Conservation (phyloP, 129 eudicot species). For the Chrysanthemum seticuspe region DNA sequence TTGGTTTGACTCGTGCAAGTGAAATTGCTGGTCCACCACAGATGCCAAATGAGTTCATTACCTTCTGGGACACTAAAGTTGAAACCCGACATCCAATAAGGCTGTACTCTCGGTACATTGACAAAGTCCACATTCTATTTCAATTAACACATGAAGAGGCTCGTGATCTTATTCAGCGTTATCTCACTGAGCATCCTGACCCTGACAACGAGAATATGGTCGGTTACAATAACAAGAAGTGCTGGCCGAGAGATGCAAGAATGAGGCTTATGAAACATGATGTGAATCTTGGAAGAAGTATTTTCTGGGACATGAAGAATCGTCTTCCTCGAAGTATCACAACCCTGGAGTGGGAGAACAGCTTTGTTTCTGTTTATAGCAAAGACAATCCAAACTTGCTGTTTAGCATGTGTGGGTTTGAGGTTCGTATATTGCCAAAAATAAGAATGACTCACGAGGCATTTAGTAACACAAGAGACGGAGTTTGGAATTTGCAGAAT, state of each 20-base stretch:
- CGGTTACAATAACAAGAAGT: conserved; percentile 95
- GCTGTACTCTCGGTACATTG: conserved; percentile 88
- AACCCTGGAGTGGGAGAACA: conserved; percentile 96
- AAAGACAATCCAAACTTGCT: conserved; percentile 95
- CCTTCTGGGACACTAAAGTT: conserved; percentile 85
- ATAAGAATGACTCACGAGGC: conserved; percentile 99
- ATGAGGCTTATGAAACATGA: conserved; percentile 99
- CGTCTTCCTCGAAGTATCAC: conserved; percentile 97
- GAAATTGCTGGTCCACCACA: conserved; percentile 99
- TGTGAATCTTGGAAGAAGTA: conserved; percentile 97
- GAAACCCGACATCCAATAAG: conserved; percentile 92
- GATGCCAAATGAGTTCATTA: conserved; percentile 96
- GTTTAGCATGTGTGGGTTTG: conserved; percentile 98
- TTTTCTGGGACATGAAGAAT: conserved; percentile 99
- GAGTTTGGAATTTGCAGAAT: conserved; percentile 98
- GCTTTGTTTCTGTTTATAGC: conserved; percentile 97
- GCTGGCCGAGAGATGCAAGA: conserved; percentile 99
- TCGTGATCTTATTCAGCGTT: conserved; percentile 93
- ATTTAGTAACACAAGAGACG: conserved; percentile 91
- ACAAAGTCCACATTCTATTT: conserved; percentile 87
- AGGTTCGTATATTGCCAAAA: conserved; percentile 93
- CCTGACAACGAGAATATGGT: conserved; percentile 99
- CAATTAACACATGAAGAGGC: conserved; percentile 99
- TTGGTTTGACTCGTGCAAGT: conserved; percentile 98
- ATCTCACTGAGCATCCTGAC: conserved; percentile 98